Evolutionary conservation across 2,329 filamentous ascomycete species (phyloP), one percentile per base, ranked within the genome.

Genomic region (Dactylellina parvicollis): DNA sequence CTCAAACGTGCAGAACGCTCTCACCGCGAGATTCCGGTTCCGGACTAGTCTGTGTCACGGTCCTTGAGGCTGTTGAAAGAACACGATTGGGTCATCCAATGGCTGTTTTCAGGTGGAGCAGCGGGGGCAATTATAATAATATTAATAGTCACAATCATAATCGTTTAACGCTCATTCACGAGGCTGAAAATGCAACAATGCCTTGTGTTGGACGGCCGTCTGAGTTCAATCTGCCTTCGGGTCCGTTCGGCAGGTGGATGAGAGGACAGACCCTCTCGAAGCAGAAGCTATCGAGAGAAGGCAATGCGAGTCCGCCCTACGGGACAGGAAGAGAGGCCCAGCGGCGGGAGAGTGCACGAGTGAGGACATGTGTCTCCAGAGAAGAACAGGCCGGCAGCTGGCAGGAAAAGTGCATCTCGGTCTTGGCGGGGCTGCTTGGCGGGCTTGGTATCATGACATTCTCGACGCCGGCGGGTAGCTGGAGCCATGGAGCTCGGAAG

Each of bases 381-480:
- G n/a, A n/a, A n/a, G n/a, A n/a, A n/a, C n/a, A n/a, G n/a, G n/a
- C 5, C 14, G 18, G 16, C 26, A 32, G 61, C 61, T n/a, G 28
- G 60, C 60, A 47, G 36, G 26, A 24, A 30, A 34, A 14, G 22
- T 42, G 24, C 24, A 66, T 16, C 20, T 40, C 20, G 52, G 61
- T 34, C 61, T 66, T 66, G 61, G 61, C 61, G 46, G 18, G 18
- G 8, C 0, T 52, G n/a, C 64, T 69, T 69, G 64, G 64, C 64
- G 12, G 24, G 38, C 64, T 69, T 69, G 64, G 64, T 59, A 69
- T 69, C 64, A 69, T 69, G 64, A 69, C 64, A 69, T 69, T 54
- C 24, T 42, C n/a, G 32, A 34, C n/a, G 34, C 28, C 32, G 24
- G 57, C 30, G 30, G 46, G 59, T 36, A 52, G 36, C 26, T 62